A percentile compares a stretch with the other conserved stretches of the same genome.
Evolutionary conservation across 768 basidiomycete genomes (phyloP).

Genomic region (Polyporus arcularius): DNA sequence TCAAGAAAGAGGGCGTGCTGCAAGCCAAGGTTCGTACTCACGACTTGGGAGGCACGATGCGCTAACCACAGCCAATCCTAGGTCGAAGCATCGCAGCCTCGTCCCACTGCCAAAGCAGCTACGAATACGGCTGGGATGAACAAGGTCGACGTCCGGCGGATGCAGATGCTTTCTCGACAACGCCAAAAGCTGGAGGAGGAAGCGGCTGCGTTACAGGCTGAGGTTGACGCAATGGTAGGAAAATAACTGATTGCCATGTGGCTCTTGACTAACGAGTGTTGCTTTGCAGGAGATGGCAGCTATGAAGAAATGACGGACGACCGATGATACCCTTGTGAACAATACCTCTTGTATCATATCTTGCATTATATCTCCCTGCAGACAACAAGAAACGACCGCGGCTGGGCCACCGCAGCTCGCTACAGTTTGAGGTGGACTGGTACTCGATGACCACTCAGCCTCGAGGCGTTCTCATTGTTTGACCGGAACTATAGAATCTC

Average conservation of each 20-base stretch:
- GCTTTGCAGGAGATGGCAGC: conserved; percentile 22
- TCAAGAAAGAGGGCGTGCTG: conserved; percentile 61
- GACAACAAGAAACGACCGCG: neutral
- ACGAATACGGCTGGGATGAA: conserved; percentile 54
- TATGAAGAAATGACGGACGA: conserved; percentile 23
- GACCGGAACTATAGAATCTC: neutral
- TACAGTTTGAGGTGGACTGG: too few species aligned
- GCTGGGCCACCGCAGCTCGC: neutral
- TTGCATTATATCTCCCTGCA: too few species aligned
- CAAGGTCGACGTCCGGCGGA: conserved; percentile 66
- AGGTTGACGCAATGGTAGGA: conserved; percentile 59
- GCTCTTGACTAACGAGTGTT: neutral
- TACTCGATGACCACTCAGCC: too few species aligned
- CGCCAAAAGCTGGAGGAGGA: conserved; percentile 69
- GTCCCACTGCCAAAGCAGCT: conserved; percentile 41
- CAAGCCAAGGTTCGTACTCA: conserved; percentile 57
- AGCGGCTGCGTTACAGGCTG: conserved; percentile 56
- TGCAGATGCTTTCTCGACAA: conserved; percentile 67
- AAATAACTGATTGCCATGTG: neutral
- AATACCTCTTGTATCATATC: too few species aligned
- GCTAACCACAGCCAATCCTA: conserved; percentile 24
- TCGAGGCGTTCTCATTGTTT: too few species aligned
- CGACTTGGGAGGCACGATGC: neutral
- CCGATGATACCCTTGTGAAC: neutral
- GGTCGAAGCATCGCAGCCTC: conserved; percentile 56